These are phyloP conservation scores for Alternaria sp. DNA, from an alignment of 2,329 filamentous ascomycete species.

Conservation along the genomic window DNA sequence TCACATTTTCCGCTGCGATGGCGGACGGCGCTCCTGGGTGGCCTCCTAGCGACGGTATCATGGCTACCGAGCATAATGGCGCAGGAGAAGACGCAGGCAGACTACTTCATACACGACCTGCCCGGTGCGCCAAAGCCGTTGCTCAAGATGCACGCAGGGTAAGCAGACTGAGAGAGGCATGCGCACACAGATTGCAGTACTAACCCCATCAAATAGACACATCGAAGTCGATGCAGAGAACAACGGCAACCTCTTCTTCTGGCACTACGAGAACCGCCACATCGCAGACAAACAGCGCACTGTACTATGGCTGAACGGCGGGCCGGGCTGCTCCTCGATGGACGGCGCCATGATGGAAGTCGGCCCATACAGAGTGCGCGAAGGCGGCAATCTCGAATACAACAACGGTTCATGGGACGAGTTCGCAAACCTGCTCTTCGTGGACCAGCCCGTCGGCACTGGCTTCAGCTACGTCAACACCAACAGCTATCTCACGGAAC, in stretches of 20 bases:
- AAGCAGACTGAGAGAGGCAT: slow-evolving; percentile 29
- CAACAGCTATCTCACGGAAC: slow-evolving; percentile 82
- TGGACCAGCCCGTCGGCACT: slow-evolving; percentile 95
- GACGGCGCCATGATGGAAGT: slow-evolving; percentile 97
- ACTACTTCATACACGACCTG: slow-evolving; percentile 87
- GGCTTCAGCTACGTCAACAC: slow-evolving; percentile 96
- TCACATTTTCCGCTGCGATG: slow-evolving; percentile 37
- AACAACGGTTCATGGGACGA: slow-evolving; percentile 99
- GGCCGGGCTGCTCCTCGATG: slow-evolving; percentile 95
- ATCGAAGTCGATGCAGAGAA: slow-evolving; percentile 84
- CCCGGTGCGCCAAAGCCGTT: slow-evolving; percentile 83
- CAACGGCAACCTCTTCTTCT: slow-evolving; percentile 97
- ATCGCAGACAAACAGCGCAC: slow-evolving; percentile 91
- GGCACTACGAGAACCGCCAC: slow-evolving; percentile 95
- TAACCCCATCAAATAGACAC: slow-evolving; percentile 65
- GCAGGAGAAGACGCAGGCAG: slow-evolving; percentile 68
- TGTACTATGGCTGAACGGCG: slow-evolving; percentile 96
- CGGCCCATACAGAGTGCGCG: slow-evolving; percentile 85
- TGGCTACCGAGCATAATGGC: slow-evolving; percentile 46
- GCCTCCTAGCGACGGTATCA: slow-evolving; percentile 39
- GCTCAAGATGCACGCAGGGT: slow-evolving; percentile 99
- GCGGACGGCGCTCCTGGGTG: slow-evolving; percentile 42
- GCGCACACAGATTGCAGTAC: neutral
- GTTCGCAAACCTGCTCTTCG: slow-evolving; percentile 95
- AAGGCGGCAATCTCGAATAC: slow-evolving; percentile 72